Base-by-base conservation (phyloP, 1,284 basidiomycete species). In the Kwoniella shivajii region DNA sequence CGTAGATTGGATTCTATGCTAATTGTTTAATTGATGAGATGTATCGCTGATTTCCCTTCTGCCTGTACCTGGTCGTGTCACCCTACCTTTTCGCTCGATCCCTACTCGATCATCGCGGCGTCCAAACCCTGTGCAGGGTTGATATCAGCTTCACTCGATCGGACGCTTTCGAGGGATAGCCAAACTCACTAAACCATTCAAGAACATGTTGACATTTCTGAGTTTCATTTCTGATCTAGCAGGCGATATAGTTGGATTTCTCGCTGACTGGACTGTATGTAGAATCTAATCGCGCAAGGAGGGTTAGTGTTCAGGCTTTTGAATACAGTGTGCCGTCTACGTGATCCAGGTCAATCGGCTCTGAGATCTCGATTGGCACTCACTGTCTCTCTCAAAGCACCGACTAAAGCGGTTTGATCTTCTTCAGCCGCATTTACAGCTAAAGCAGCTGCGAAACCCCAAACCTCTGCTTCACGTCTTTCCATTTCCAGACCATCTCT, bases 311-410 rank as follows among this genome's bases (percentile, higher is more conserved):
- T n/a, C n/a, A n/a, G n/a, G n/a, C n/a, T n/a, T n/a, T n/a, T n/a
- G n/a, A n/a, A n/a, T n/a, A n/a, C n/a, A n/a, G n/a, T n/a, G n/a
- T n/a, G n/a, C n/a, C n/a, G n/a, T n/a, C n/a, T n/a, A n/a, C n/a
- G n/a, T n/a, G n/a, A n/a, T n/a, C n/a, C n/a, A n/a, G n/a, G n/a
- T n/a, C n/a, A n/a, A n/a, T n/a, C n/a, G n/a, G n/a, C n/a, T n/a
- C n/a, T n/a, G n/a, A n/a, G n/a, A n/a, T n/a, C n/a, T n/a, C n/a
- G n/a, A n/a, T n/a, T n/a, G n/a, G n/a, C n/a, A 54, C 51, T 38
- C 39, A 97, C 89, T 78, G 97, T 95, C 67, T 97, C 95, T 57
- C 93, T 86, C 43, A 98, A 80, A 43, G 87, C 84, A 37, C 86
- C 85, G 20, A 99, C 93, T 38, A 99, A 83, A 49, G 86, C 80